Evolutionary conservation across 768 basidiomycete species (phyloP).

Genomic region (Candolleomyces eurysporus): DNA sequence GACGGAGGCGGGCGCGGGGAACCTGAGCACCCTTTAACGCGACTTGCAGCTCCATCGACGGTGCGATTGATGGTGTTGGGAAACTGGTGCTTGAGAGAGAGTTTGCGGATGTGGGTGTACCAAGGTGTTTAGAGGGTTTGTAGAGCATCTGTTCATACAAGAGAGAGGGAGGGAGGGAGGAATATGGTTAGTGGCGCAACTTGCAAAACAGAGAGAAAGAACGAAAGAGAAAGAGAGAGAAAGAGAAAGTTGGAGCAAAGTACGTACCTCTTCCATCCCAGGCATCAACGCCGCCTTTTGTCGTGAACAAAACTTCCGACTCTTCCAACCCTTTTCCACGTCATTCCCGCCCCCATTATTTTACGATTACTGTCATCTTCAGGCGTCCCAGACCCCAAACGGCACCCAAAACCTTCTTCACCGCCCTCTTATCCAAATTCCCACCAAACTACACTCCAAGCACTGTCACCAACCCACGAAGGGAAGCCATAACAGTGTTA

Average conservation of each 20-base stretch:
- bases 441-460: conserved; percentile 36
- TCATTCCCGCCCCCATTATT: conserved; percentile 1
- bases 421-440: conserved; percentile 38
- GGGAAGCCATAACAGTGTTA: conserved; percentile 32
- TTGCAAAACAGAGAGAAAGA: background rate
- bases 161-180: too few relatives aligned
- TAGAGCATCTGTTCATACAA: conserved; percentile 30
- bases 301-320: conserved; percentile 29
- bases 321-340: conserved; percentile 12
- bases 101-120: conserved; percentile 32
- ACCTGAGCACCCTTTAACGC: background rate
- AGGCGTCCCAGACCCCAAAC: conserved; percentile 21
- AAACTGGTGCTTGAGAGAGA: conserved; percentile 19
- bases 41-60: background rate
- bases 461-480: conserved; percentile 27
- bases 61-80: background rate
- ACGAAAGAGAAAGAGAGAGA: background rate
- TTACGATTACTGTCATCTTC: conserved; percentile 6
- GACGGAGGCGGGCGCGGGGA: background rate
- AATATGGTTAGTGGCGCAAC: too few relatives aligned
- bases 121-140: conserved; percentile 37
- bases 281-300: conserved; percentile 11
- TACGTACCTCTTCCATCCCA: conserved; percentile 34
- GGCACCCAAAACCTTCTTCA: conserved; percentile 46
- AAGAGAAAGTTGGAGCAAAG: background rate